Evolutionary conservation across 2,329 filamentous ascomycete genomes (phyloP), one percentile per base, ranked within the genome.

Genomic region (Hymenotorrendiella dingleyae): DNA sequence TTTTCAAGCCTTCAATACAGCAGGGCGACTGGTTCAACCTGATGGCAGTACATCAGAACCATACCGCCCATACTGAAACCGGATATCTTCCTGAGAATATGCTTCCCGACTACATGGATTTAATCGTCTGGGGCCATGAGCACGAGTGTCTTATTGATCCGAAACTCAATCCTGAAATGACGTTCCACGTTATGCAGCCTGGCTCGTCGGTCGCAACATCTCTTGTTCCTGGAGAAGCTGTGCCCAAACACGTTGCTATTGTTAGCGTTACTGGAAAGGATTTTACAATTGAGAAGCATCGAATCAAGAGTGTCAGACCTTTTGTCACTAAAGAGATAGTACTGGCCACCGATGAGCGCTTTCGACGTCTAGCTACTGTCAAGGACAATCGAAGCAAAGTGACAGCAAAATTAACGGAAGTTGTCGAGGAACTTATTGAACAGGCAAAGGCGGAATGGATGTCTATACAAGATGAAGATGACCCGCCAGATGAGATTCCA

Each of bases 191-290:
- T 50, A 96, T 98, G 79, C 93, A 98, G 58, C 93, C 93, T 1
- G 93, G 93, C 0, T 98, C 93, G 0, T 97, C 93, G 0, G 84
- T 98, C 0, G 93, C 91, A 1, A 98, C 93, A 1, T 97, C 93
- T 0, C 70, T 98, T 0, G 82, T 93, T 7, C 84, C 86, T 0
- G 90, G 90, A 21, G 93, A 98, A 65, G 86, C 93, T 0, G 87
- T 89, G 1, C 72, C 87, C 6, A 98, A 98, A 61, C 86, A 97
- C 43, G 86, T 97, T 6, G 82, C 89, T 1, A 84, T 98, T 16
- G 62, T 97, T 37, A 93, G 74, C 53, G 70, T 98, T 40, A 93
- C 82, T 0, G 91, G 90, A 7, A 86, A 81, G 46, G 78, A 90
- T 9, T 95, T 95, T 63, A 77, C 79, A 34, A 74, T 80, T 10